Evolutionary conservation across 805 yeast genomes (phyloP), one percentile per base, ranked within the genome.

Genomic region (Torulaspora microellipsoides): DNA sequence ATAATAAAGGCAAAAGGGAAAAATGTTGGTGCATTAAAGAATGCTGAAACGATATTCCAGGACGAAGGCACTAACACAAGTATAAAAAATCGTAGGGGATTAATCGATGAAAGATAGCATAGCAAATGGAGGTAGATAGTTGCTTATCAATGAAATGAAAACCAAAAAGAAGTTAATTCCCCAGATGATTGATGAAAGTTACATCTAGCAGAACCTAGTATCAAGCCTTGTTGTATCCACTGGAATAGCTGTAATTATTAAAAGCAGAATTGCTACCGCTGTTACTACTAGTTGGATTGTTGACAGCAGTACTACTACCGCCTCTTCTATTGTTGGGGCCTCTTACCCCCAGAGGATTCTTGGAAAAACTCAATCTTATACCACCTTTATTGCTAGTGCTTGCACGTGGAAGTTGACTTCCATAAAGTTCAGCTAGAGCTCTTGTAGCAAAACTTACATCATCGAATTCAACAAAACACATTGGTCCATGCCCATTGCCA

Each of bases 391-490:
- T 65, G 31, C 59, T 64, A 8, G 54, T 75, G 36, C 75, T 67
- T 3, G 87, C 77, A 59, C 96, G 77, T 27, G 95, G 95, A 56
- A 93, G 74, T 9, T 93, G 88, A 50, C 93, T 75, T 12, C 99
- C 99, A 61, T 93, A 93, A 38, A 93, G 71, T 66, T 90, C 96
- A 27, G 95, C 95, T 47, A 93, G 72, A 0, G 98, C 97, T 56
- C 87, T 76, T 1, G 98, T 88, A 1, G 99, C 99, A 66, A 79
- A 84, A 3, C 85, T 82, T 40, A 93, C 95, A 64, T 91, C 97
- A 56, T 93, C 99, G 69, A 93, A 93, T 70, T 93, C 99, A 42
- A 93, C 99, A 73, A 93, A 93, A 66, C 99, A 93, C 98, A 93
- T 93, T 43, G 99, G 99, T 4, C 99, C 98, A 68, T 85, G 95